Conservation (phyloP, 192 early-diverging fungal genomes). For the Mortierella hygrophila region DNA sequence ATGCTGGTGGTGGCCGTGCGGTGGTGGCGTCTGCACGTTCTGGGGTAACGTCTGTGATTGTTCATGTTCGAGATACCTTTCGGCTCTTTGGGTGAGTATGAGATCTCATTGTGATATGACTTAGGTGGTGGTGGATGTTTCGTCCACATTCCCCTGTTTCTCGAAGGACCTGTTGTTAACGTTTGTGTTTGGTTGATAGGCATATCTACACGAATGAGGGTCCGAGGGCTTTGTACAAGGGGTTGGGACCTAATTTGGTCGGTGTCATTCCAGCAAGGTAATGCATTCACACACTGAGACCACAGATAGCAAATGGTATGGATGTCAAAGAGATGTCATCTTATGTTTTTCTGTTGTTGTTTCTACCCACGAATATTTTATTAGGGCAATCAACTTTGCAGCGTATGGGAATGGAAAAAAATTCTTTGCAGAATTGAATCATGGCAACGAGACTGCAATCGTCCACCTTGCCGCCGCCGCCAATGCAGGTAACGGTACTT, state of each 20-base stretch:
- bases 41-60: constrained; percentile 42
- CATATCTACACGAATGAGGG: constrained; percentile 83
- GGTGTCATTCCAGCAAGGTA: constrained; percentile 96
- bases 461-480: constrained; percentile 88
- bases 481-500: constrained; percentile 59
- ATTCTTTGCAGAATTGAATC: constrained; percentile 78
- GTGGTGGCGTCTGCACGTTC: constrained; percentile 11
- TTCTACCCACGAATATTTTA: neutral
- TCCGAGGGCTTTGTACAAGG: constrained; percentile 88
- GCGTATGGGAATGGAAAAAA: constrained; percentile 93
- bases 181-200: constrained; percentile 28
- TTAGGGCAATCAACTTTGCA: constrained; percentile 93
- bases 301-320: neutral
- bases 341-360: neutral
- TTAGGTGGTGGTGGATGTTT: neutral
- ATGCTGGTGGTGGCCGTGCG: neutral
- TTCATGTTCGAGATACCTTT: constrained; percentile 65
- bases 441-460: constrained; percentile 79
- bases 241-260: constrained; percentile 91
- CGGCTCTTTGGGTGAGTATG: constrained; percentile 58
- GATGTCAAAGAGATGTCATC: neutral
- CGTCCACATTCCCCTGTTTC: neutral
- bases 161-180: neutral
- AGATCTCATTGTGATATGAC: no score
- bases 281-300: neutral